These are phyloP conservation scores for Porodaedalea pini DNA, from an alignment of 1,284 basidiomycete species.

Conservation along the genomic window DNA sequence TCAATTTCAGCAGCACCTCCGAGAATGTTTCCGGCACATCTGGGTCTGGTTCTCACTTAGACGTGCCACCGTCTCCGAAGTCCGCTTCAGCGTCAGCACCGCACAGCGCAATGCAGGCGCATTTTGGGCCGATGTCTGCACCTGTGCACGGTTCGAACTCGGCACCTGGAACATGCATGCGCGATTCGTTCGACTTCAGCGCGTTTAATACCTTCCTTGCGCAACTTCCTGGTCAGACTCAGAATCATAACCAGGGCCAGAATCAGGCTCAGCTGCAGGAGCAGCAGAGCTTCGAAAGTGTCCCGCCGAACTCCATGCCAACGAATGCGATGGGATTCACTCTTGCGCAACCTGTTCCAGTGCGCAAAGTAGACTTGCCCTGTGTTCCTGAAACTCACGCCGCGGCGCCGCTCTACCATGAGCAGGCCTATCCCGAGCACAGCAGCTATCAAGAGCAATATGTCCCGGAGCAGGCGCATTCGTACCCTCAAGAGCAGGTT, in stretches of 20 bases:
- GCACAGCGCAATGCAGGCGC: conserved; percentile 1
- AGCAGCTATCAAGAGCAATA: conserved; percentile 1
- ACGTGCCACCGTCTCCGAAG: not conserved
- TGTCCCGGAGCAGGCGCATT: not conserved
- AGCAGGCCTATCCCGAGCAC: not conserved
- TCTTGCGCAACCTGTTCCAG: conserved; percentile 12
- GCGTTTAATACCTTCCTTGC: conserved; percentile 9
- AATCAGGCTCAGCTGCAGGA: not conserved
- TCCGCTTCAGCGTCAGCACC: conserved; percentile 2
- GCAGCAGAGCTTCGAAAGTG: not conserved
- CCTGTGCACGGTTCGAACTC: not conserved
- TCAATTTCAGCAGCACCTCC: conserved; percentile 33
- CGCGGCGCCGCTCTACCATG: not conserved
- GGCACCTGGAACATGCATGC: conserved; percentile 11
- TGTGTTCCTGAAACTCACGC: conserved; percentile 1
- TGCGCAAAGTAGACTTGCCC: conserved; percentile 15
- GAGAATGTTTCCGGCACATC: not conserved
- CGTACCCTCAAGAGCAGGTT: conserved; percentile 1
- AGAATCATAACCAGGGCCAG: not conserved
- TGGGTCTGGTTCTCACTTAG: not conserved
- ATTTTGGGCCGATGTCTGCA: not conserved
- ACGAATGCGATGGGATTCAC: not conserved
- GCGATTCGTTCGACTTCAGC: conserved; percentile 18
- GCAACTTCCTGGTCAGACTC: not conserved
- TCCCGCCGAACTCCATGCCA: not conserved